Percentiles rank a stretch among this genome's conserved stretches.
Conservation (phyloP, 2,329 filamentous ascomycete genomes). For the Paecilomyces dactylethromorphus region DNA sequence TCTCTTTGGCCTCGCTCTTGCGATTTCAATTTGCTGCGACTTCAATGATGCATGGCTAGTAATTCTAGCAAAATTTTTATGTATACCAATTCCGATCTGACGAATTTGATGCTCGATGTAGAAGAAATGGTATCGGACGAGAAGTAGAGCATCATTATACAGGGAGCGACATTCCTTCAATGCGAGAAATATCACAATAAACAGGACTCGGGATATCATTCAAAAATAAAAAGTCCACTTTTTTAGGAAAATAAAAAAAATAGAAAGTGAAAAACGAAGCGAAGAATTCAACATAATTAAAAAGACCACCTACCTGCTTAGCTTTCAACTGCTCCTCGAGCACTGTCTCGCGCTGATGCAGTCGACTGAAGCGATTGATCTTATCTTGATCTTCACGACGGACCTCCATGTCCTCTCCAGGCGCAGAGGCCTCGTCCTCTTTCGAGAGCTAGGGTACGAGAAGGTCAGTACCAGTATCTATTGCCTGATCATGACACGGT, state of each 20-base stretch:
- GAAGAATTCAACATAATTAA: too few relatives aligned
- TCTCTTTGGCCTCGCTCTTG: conserved; percentile 15
- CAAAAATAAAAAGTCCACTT: not conserved
- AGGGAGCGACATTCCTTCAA: conserved; percentile 1
- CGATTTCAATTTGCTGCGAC: not conserved
- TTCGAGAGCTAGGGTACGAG: conserved; percentile 65
- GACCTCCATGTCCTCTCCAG: conserved; percentile 80
- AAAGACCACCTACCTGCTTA: conserved; percentile 63
- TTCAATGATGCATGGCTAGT: not conserved
- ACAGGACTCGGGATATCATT: not conserved
- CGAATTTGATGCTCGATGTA: too few relatives aligned
- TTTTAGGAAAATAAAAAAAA: not conserved
- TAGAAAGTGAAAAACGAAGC: not conserved
- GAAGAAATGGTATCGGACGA: not conserved
- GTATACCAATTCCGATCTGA: not conserved
- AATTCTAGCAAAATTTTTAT: too few relatives aligned
- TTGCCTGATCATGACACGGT: not conserved
- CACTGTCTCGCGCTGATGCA: conserved; percentile 77
- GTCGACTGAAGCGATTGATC: conserved; percentile 94
- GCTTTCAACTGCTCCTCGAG: conserved; percentile 73
- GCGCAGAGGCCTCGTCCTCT: conserved; percentile 73
- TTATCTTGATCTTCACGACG: conserved; percentile 96
- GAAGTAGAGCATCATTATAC: not conserved
- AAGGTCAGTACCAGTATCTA: not conserved
- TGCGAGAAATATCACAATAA: not conserved